Percentiles rank a stretch among this genome's conserved stretches.
phyloP scores from a whole-genome alignment of 2,329 filamentous ascomycete genomes.

The Talaromyces pinophilus region DNA sequence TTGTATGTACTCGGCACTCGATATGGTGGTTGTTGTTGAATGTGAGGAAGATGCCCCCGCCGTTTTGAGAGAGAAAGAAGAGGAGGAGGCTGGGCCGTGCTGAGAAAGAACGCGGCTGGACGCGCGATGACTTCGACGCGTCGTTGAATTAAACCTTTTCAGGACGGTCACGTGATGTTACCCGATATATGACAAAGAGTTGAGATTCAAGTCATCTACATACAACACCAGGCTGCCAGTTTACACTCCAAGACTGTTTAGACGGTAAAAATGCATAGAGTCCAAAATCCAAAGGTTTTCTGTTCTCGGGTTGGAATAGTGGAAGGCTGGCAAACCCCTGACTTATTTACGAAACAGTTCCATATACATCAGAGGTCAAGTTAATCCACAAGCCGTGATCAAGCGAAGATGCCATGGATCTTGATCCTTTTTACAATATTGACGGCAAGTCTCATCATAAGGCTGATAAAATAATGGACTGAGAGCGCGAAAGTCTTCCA shows the following conservation, averaged over 20 bases:
- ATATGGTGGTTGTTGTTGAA: neutral
- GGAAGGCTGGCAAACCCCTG: no score
- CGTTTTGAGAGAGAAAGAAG: neutral
- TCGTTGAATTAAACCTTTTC: slow-evolving; percentile 30
- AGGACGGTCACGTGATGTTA: slow-evolving; percentile 18
- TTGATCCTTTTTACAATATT: no score
- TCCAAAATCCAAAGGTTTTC: no score
- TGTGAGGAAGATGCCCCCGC: neutral
- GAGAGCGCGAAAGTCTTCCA: no score
- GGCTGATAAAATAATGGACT: no score
- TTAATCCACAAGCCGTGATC: no score
- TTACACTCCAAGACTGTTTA: neutral
- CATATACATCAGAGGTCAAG: no score
- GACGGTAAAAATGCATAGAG: no score
- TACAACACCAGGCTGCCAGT: neutral
- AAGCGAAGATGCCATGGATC: no score
- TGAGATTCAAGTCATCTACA: neutral
- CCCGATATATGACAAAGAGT: neutral
- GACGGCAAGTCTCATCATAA: no score
- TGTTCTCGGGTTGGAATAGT: no score
- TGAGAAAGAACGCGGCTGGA: slow-evolving; percentile 28
- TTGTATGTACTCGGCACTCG: neutral
- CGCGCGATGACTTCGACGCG: slow-evolving; percentile 27
- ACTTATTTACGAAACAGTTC: no score
- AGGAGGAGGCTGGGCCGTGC: slow-evolving; percentile 20